These are phyloP conservation scores for Starmerella cellae DNA, from an alignment of 805 yeast genomes.

Conservation along the genomic window DNA sequence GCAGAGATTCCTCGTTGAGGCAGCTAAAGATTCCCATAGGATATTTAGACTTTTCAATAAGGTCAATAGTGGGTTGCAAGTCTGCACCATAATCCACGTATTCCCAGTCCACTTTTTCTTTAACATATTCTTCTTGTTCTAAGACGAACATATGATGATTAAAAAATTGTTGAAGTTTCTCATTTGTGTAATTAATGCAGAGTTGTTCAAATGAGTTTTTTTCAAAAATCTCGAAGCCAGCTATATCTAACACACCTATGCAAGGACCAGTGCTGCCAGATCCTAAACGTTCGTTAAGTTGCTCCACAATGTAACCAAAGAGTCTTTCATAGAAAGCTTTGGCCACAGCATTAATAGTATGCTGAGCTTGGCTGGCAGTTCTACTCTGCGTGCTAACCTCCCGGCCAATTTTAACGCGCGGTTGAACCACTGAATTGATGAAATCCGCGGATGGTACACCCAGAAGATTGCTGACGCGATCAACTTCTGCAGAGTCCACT, in stretches of 20 bases:
- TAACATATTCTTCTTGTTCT: conserved; percentile 92
- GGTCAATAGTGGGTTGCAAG: conserved; percentile 82
- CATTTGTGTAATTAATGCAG: conserved; percentile 93
- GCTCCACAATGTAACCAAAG: conserved; percentile 62
- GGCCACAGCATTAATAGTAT: conserved; percentile 73
- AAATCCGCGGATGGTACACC: conserved; percentile 49
- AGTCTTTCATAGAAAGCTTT: conserved; percentile 74
- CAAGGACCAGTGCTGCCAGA: conserved; percentile 28
- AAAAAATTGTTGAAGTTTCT: conserved; percentile 91
- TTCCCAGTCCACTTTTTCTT: conserved; percentile 87
- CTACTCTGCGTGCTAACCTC: conserved; percentile 73
- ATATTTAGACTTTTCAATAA: conserved; percentile 54
- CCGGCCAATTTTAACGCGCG: conserved; percentile 81
- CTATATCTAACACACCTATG: conserved; percentile 91
- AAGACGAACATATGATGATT: conserved; percentile 91
- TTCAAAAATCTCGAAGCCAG: conserved; percentile 94
- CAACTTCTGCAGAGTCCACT: conserved; percentile 39
- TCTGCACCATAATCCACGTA: conserved; percentile 92
- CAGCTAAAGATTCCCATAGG: conserved; percentile 68
- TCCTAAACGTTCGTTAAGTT: conserved; percentile 54
- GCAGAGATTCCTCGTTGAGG: conserved; percentile 87
- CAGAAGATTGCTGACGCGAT: conserved; percentile 43
- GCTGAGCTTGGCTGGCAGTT: conserved; percentile 65
- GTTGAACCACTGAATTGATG: conserved; percentile 50
- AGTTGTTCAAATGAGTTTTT: conserved; percentile 92